Conservation (phyloP, 495 filamentous ascomycete genomes). For the Neurospora cerealis region DNA sequence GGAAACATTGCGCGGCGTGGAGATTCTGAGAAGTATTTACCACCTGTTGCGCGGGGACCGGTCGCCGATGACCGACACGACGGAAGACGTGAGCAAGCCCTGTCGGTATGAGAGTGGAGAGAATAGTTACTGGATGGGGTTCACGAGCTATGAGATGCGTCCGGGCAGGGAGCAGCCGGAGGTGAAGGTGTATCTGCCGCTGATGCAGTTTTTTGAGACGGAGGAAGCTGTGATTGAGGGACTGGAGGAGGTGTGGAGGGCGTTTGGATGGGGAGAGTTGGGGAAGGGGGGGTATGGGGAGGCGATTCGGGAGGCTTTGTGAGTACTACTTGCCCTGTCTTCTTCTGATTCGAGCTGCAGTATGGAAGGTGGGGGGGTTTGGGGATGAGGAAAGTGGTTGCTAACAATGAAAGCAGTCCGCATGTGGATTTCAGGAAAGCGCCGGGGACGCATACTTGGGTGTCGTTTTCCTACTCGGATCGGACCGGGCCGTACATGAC, state of each 20-base stretch:
- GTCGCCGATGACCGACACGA: background rate
- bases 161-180: background rate
- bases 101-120: background rate
- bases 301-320: background rate
- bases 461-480: background rate
- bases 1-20: background rate
- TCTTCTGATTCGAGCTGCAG: background rate
- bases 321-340: background rate
- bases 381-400: background rate
- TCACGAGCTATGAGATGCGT: background rate
- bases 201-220: background rate
- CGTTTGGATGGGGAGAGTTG: background rate
- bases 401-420: background rate
- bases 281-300: background rate
- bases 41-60: background rate
- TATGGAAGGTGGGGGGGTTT: background rate
- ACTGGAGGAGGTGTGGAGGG: background rate
- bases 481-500: background rate
- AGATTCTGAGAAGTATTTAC: background rate
- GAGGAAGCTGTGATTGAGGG: background rate
- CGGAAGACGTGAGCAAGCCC: background rate
- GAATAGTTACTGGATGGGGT: background rate
- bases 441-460: background rate
- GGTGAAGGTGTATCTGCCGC: background rate
- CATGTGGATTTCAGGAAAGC: background rate